A percentile compares a stretch with the other conserved stretches of the same genome.
phyloP scores from a whole-genome alignment of 257 asterid genomes.

The Rauvolfia tetraphylla region DNA sequence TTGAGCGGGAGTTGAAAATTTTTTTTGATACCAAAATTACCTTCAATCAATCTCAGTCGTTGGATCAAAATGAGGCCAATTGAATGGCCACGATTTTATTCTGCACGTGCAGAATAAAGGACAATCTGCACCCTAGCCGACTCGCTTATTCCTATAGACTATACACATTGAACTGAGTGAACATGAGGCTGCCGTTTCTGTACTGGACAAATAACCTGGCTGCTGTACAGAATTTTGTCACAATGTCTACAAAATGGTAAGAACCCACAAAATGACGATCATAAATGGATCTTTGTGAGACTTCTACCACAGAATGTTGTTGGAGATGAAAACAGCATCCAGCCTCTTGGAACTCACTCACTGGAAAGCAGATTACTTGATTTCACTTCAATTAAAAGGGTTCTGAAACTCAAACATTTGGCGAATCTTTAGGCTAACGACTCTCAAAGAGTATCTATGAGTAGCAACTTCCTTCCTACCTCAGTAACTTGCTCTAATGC shows the following conservation, averaged over 20 bases:
- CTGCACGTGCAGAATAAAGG: too few relatives aligned
- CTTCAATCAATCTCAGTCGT: too few relatives aligned
- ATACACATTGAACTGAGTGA: neutral
- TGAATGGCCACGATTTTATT: too few relatives aligned
- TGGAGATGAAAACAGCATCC: neutral
- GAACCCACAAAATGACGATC: neutral
- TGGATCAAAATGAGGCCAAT: too few relatives aligned
- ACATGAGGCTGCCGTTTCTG: neutral
- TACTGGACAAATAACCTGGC: neutral
- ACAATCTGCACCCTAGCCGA: too few relatives aligned
- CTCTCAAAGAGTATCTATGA: neutral
- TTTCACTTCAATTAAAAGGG: neutral
- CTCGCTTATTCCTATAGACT: neutral
- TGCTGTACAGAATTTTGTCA: neutral
- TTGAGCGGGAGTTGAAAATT: too few relatives aligned
- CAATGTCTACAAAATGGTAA: neutral
- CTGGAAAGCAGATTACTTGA: neutral
- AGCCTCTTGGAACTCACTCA: neutral
- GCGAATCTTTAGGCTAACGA: neutral
- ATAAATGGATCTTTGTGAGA: too few relatives aligned
- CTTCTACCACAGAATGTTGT: neutral
- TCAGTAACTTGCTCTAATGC: neutral
- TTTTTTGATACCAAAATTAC: too few relatives aligned
- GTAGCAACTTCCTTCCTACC: neutral
- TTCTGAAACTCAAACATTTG: neutral